Evolutionary conservation across 2,329 filamentous ascomycete species (phyloP).

Genomic region (Cylindrodendrum hubeiense): DNA sequence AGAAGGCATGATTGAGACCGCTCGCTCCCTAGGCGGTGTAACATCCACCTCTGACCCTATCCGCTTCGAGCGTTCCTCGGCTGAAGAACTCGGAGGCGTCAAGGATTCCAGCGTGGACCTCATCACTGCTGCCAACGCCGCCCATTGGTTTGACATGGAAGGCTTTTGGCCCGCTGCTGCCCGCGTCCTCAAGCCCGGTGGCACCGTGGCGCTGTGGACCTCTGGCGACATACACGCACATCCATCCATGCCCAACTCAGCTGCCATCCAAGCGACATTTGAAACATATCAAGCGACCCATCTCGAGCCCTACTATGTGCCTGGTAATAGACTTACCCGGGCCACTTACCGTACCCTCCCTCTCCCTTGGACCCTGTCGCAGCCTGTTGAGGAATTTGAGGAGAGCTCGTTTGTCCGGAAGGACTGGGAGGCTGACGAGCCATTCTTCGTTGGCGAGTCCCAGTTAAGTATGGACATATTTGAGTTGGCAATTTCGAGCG

Average conservation of each 20-base stretch:
- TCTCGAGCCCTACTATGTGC: slow-evolving; percentile 53
- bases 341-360: slow-evolving; percentile 56
- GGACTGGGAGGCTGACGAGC: slow-evolving; percentile 54
- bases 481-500: slow-evolving; percentile 52
- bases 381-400: slow-evolving; percentile 53
- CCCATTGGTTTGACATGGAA: slow-evolving; percentile 70
- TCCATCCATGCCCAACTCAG: slow-evolving; percentile 52
- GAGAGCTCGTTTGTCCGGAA: slow-evolving; percentile 52
- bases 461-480: slow-evolving; percentile 48
- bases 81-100: slow-evolving; percentile 57
- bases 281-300: slow-evolving; percentile 51
- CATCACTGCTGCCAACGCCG: slow-evolving; percentile 63
- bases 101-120: slow-evolving; percentile 58
- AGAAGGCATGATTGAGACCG: slow-evolving; percentile 64
- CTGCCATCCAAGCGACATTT: slow-evolving; percentile 56
- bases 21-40: slow-evolving; percentile 51
- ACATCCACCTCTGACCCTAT: slow-evolving; percentile 48
- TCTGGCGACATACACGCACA: slow-evolving; percentile 47
- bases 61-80: slow-evolving; percentile 52
- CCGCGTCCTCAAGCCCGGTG: slow-evolving; percentile 62
- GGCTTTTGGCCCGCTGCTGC: slow-evolving; percentile 62
- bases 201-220: slow-evolving; percentile 66
- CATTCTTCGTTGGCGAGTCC: slow-evolving; percentile 42
- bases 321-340: slow-evolving; percentile 56
- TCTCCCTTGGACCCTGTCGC: slow-evolving; percentile 62